These are phyloP conservation scores for Magnusiomyces fungicola DNA, from an alignment of 1,139 yeast genomes.

Conservation along the genomic window DNA sequence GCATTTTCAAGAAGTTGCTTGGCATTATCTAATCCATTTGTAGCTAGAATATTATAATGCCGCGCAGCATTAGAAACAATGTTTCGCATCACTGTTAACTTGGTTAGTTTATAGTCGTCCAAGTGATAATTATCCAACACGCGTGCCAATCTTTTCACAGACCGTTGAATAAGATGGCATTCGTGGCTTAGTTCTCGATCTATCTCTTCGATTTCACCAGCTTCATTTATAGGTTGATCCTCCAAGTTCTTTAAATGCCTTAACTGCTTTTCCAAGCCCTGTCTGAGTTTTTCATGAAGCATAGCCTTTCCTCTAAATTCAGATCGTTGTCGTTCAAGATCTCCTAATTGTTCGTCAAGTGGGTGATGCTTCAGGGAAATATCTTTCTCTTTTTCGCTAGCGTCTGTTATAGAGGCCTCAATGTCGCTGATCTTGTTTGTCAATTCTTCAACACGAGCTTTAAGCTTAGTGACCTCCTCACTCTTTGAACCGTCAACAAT, in stretches of 20 bases:
- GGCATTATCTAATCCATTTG: constrained; percentile 18
- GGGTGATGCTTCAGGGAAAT: too few relatives aligned
- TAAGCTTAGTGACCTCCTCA: neutral
- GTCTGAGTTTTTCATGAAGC: neutral
- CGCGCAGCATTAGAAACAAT: constrained; percentile 6
- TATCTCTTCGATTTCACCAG: neutral
- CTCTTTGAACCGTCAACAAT: constrained; percentile 5
- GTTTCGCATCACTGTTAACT: too few relatives aligned
- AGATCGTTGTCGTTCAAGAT: neutral
- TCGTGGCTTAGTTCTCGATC: constrained; percentile 7
- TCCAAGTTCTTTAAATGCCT: neutral
- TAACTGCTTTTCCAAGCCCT: neutral
- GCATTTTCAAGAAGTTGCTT: constrained; percentile 18
- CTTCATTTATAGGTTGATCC: neutral
- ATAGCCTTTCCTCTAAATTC: neutral
- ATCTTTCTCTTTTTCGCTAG: neutral
- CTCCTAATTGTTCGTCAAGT: neutral
- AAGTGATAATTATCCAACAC: too few relatives aligned
- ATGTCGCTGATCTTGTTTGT: neutral
- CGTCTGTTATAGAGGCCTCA: neutral
- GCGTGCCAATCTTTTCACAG: too few relatives aligned
- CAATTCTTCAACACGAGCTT: neutral
- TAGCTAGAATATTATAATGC: constrained; percentile 9
- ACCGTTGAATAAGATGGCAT: too few relatives aligned
- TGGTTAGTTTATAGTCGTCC: too few relatives aligned